Evolutionary conservation across 2,329 filamentous ascomycete genomes (phyloP), one percentile per base, ranked within the genome.

Genomic region (Beauveria sp.): DNA sequence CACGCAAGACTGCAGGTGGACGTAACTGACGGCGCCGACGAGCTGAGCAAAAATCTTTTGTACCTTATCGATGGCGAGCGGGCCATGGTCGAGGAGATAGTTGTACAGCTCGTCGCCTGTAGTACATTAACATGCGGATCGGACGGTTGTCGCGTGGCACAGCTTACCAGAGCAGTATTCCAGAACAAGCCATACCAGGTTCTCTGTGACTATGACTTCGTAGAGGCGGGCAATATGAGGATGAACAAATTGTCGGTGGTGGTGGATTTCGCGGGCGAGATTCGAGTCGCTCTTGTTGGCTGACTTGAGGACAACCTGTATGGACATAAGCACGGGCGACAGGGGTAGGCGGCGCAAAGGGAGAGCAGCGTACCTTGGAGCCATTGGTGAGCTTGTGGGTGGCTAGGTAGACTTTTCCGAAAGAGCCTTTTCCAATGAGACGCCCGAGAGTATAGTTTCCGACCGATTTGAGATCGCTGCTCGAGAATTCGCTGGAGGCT

Each of bases 301-400:
- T 63, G 92, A 97, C 77, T 99, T 99, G 76, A 99, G 90, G 41
- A 99, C 94, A 68, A 99, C 94, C 91, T 96, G 72, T 8, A 20
- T 40, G 54, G 50, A 16, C 43, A 34, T 24, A 26, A 40, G 44
- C 40, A 50, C 20, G n/a, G 44, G 37, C 46, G 43, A 43, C 41
- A 37, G 2, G 37, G 34, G 47, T 28, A 34, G 55, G 18, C 44
- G 22, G 28, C 18, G n/a, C 5, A 40, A 12, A 9, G 47, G 46
- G n/a, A 46, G 40, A 44, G 41, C 53, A 55, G 71, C 79, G 64
- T 70, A 93, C 92, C 85, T 97, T 97, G 72, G 92, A 96, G 70
- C 92, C 93, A 86, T 97, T 97, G 70, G 91, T 97, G 74, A 99
- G 91, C 75, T 97, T 97, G 76, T 99, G 94, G 51, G 88, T 86